phyloP scores from a whole-genome alignment of 2,329 filamentous ascomycete species.

The Fusarium chaquense region DNA sequence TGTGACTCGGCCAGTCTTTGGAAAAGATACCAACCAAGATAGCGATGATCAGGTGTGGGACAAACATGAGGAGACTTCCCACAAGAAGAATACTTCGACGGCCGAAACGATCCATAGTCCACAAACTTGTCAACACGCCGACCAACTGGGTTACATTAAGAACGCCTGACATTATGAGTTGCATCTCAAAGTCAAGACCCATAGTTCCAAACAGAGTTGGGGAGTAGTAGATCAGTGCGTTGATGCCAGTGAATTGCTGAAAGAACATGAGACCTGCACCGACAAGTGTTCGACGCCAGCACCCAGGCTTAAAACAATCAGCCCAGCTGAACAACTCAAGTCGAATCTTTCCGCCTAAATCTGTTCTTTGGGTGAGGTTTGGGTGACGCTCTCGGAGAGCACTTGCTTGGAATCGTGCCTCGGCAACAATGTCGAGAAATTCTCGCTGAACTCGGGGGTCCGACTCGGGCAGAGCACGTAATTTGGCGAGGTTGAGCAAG shows the following conservation, averaged over 20 bases:
- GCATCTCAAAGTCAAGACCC: conserved; percentile 57
- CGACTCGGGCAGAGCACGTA: conserved; percentile 38
- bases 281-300: conserved; percentile 59
- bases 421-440: conserved; percentile 46
- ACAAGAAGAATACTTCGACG: conserved; percentile 44
- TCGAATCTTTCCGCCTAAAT: conserved; percentile 52
- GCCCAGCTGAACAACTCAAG: conserved; percentile 62
- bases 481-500: conserved; percentile 37
- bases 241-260: conserved; percentile 57
- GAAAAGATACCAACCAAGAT: conserved; percentile 46
- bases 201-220: conserved; percentile 69
- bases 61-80: conserved; percentile 46
- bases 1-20: conserved; percentile 43
- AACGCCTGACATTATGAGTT: conserved; percentile 51
- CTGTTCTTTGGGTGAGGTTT: conserved; percentile 51
- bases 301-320: conserved; percentile 63
- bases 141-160: conserved; percentile 49
- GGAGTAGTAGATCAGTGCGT: conserved; percentile 67
- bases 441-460: conserved; percentile 43
- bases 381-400: conserved; percentile 51
- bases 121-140: conserved; percentile 59
- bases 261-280: conserved; percentile 68
- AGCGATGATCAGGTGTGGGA: conserved; percentile 46
- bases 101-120: conserved; percentile 53
- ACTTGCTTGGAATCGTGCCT: conserved; percentile 44